These are phyloP conservation scores for Diaporthe citriasiana DNA, from an alignment of 2,329 filamentous ascomycete genomes.

Conservation along the genomic window DNA sequence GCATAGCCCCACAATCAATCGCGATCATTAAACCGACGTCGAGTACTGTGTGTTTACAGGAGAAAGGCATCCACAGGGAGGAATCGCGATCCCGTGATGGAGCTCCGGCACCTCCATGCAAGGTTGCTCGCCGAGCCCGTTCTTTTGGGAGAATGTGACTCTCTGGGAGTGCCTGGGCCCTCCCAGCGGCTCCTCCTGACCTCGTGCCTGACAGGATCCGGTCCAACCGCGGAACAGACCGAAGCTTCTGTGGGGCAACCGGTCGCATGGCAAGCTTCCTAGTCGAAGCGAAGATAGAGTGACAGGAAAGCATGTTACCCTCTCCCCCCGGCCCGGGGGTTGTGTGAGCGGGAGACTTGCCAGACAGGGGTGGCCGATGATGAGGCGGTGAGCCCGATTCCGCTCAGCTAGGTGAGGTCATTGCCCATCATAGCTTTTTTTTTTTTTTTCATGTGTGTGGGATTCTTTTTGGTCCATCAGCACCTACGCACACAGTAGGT, in stretches of 20 bases:
- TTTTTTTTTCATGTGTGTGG: background rate
- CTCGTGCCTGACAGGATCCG: conserved; percentile 35
- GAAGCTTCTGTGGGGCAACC: conserved; percentile 35
- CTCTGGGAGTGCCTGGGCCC: conserved; percentile 8
- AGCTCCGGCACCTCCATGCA: conserved; percentile 3
- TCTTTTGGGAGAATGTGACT: conserved; percentile 18
- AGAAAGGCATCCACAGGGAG: conserved; percentile 1
- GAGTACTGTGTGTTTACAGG: conserved; percentile 1
- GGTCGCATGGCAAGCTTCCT: conserved; percentile 34
- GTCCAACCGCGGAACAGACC: conserved; percentile 40
- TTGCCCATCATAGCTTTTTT: conserved; percentile 27
- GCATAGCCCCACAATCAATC: conserved; percentile 36
- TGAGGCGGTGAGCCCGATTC: conserved; percentile 26
- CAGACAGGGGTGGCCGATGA: conserved; percentile 30
- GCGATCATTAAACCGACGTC: conserved; percentile 18
- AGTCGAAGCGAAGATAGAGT: conserved; percentile 34
- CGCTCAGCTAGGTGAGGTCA: conserved; percentile 31
- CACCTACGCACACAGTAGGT: background rate
- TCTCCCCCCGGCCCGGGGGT: conserved; percentile 8
- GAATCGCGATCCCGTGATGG: conserved; percentile 29
- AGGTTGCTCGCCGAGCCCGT: conserved; percentile 14
- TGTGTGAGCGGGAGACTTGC: conserved; percentile 7
- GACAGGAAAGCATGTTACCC: conserved; percentile 31
- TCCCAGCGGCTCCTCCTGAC: conserved; percentile 21
- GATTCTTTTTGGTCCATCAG: background rate